These are phyloP conservation scores for Rhododendron ferrugineum DNA, from an alignment of 148 eudicot genomes.

Conservation along the genomic window DNA sequence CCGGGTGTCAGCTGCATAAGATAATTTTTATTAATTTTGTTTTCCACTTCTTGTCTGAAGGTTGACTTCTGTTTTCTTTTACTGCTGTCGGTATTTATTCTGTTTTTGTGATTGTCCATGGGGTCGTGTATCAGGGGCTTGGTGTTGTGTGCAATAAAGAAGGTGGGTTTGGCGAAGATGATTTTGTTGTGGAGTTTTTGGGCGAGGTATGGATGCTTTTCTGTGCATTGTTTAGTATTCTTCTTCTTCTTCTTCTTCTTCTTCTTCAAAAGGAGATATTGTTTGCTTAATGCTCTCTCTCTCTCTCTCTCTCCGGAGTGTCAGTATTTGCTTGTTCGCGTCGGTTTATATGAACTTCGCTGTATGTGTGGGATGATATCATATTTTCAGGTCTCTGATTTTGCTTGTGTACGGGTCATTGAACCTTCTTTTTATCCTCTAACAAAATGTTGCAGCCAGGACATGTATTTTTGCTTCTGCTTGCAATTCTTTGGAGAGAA, in stretches of 20 bases:
- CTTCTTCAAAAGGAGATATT: background rate
- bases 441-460: background rate
- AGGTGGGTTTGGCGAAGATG: constrained; percentile 85
- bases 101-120: constrained; percentile 2
- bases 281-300: background rate
- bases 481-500: background rate
- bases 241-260: background rate
- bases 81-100: background rate
- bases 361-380: background rate
- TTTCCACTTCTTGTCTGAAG: background rate
- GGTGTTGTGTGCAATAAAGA: constrained; percentile 96
- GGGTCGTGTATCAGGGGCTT: constrained; percentile 60
- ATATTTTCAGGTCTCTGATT: background rate
- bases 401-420: background rate
- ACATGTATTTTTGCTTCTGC: background rate
- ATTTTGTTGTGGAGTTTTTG: constrained; percentile 89
- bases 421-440: background rate
- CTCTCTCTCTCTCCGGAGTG: background rate
- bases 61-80: background rate
- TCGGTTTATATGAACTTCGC: background rate
- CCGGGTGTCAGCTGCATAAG: background rate
- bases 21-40: background rate
- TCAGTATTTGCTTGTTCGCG: background rate
- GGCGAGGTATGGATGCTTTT: constrained; percentile 63
- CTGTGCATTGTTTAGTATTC: background rate